phyloP scores from a whole-genome alignment of 1,284 basidiomycete species.

The Ganoderma lingzhi region DNA sequence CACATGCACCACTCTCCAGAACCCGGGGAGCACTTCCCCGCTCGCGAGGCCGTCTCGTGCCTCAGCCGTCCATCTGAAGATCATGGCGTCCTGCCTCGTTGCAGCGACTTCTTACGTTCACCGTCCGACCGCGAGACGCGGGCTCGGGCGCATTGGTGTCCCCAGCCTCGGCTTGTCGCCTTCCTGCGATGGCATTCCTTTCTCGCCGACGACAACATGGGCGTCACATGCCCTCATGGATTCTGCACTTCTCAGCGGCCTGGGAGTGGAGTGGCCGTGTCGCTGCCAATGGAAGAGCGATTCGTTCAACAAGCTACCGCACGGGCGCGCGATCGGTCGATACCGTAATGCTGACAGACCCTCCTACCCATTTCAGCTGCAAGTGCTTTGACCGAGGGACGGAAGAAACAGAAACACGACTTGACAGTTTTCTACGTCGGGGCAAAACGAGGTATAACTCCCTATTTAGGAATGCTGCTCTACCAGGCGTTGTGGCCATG shows the following conservation, averaged over 20 bases:
- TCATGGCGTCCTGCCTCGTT: conserved; percentile 20
- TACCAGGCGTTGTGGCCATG: conserved; percentile 6
- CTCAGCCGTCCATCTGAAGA: conserved; percentile 16
- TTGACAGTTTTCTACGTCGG: background rate
- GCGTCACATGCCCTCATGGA: background rate
- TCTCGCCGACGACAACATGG: conserved; percentile 25
- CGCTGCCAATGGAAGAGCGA: background rate
- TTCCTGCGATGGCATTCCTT: conserved; percentile 12
- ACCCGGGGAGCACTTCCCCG: conserved; percentile 10
- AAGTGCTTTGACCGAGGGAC: too few relatives aligned
- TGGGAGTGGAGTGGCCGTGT: background rate
- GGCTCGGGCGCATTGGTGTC: conserved; percentile 6
- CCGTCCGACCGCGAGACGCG: conserved; percentile 17
- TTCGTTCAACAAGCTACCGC: background rate
- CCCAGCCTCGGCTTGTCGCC: conserved; percentile 18
- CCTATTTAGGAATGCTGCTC: background rate
- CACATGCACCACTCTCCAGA: conserved; percentile 29
- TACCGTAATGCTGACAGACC: background rate
- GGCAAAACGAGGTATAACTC: background rate
- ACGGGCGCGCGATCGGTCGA: background rate
- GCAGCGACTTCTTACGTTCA: conserved; percentile 4
- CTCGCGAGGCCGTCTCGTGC: conserved; percentile 7
- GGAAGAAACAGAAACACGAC: background rate
- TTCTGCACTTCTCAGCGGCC: conserved; percentile 13
- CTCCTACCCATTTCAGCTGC: background rate